Base-by-base conservation (phyloP, 345 rosid genomes). In the Aquilaria yunnanensis region DNA sequence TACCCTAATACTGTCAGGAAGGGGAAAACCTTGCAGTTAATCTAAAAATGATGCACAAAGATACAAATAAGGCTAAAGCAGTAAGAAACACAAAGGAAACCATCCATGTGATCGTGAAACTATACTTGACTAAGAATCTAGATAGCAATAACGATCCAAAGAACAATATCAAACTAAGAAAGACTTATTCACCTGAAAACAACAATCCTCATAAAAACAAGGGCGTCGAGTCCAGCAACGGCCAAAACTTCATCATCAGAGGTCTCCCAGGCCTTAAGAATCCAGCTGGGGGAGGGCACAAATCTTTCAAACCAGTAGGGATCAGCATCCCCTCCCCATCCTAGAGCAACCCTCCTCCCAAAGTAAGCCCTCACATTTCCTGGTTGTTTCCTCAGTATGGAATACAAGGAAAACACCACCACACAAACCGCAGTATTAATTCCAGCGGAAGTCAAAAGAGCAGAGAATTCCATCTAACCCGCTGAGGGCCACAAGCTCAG, bases 221-320 rank as follows among this genome's bases (percentile, higher is more conserved):
- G 84, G 34, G 89, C 91, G 68, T 90, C 96, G 12, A 90, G 51
- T 66, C 96, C 97, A 56, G 79, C 89, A 56, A 74, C 41, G 47
- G 84, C 77, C 72, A 90, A 69, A 58, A 90, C 70, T 69, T 90
- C 96, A 0, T 80, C 83, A 63, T 90, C 96, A 31, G 85, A 72
- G 55, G 93, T 72, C 71, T 83, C 86, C 97, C 97, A 90, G 16
- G 96, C 93, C 75, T 80, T 88, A 12, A 84, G 37, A 9, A 90
- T 45, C 97, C 97, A 90, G 76, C 97, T 80, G 0, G 97, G 90
- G 54, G 97, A 85, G 0, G 96, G 96, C 1, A 76, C 86, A 66
- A 85, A 90, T 70, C 96, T 86, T 53, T 88, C 85, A 16, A 85
- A 75, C 71, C 81, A 75, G 63, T 61, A 62, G 60, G 77, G 74